Conservation (phyloP, 805 yeast genomes). For the Debaryomyces castellii region DNA sequence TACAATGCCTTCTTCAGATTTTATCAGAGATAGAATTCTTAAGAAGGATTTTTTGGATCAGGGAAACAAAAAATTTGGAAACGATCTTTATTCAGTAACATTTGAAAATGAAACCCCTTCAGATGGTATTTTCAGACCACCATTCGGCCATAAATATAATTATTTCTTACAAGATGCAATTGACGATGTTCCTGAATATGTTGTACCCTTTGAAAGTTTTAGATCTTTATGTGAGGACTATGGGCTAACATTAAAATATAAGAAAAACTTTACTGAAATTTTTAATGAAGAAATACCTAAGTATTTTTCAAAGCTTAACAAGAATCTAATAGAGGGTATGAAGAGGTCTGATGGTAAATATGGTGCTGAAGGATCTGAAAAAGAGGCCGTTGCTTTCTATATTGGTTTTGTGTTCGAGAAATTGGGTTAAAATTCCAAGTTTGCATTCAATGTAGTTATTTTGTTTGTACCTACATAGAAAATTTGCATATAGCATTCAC, state of each 20-base stretch:
- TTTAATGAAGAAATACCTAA: constrained; percentile 77
- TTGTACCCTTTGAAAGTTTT: constrained; percentile 89
- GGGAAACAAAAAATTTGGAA: constrained; percentile 69
- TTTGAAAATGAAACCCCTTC: constrained; percentile 79
- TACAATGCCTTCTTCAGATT: constrained; percentile 90
- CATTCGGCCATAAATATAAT: constrained; percentile 81
- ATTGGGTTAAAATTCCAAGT: constrained; percentile 22
- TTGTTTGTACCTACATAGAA: neutral
- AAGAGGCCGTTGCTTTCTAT: constrained; percentile 88
- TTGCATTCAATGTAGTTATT: neutral
- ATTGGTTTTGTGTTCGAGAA: constrained; percentile 81
- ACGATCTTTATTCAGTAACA: constrained; percentile 74
- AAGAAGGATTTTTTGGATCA: constrained; percentile 49
- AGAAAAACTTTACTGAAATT: constrained; percentile 76
- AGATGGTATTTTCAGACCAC: constrained; percentile 68
- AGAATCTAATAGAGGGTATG: constrained; percentile 65
- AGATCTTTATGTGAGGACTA: constrained; percentile 82
- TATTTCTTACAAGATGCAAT: constrained; percentile 90
- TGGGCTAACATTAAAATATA: constrained; percentile 68
- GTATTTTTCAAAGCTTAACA: constrained; percentile 57
- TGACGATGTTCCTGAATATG: constrained; percentile 94
- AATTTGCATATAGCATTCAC: neutral
- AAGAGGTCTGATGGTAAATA: constrained; percentile 74
- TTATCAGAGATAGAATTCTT: constrained; percentile 63
- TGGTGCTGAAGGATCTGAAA: constrained; percentile 87